Base-by-base conservation (phyloP, 1,139 yeast genomes). In the Candida labiduridarum region DNA sequence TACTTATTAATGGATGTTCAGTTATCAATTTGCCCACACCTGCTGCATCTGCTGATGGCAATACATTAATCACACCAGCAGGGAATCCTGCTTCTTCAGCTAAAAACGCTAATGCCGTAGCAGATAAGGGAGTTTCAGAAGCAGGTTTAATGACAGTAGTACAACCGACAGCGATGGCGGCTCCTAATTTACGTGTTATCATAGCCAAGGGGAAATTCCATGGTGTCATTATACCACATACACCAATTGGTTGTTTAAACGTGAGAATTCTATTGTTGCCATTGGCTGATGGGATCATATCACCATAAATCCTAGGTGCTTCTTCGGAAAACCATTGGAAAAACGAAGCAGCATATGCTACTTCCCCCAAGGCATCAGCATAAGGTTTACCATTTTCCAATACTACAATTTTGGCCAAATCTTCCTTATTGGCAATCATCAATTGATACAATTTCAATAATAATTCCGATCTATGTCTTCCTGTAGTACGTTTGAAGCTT, bases 141-240 rank as follows among this genome's bases (percentile, higher is more conserved):
- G 96, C 97, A 2, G 98, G 97, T 69, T 91, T 92, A 53, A 92
- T 77, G 11, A 92, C 92, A 2, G 89, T 77, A 1, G 98, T 87
- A 69, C 97, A 92, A 1, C 98, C 98, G 9, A 95, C 92, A 15
- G 97, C 97, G 18, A 90, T 62, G 1, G 96, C 96, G 29, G 97
- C 96, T 29, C 90, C 97, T 46, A 88, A 79, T 67, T 92, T 92
- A 59, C 98, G 79, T 1, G 97, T 83, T 54, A 92, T 89, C 98
- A 92, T 92, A 5, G 97, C 96, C 48, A 87, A 77, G 15, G 98
- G 98, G 72, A 92, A 92, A 68, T 92, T 92, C 97, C 97, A 92
- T 16, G 98, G 98, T 4, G 97, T 89, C 59, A 92, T 76, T 53
- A 92, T 83, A 29, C 96, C 97, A 60, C 94, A 89, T 1, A 89